Evolutionary conservation across 2,329 filamentous ascomycete species (phyloP), one percentile per base, ranked within the genome.

Genomic region (Colletotrichum falcatum): DNA sequence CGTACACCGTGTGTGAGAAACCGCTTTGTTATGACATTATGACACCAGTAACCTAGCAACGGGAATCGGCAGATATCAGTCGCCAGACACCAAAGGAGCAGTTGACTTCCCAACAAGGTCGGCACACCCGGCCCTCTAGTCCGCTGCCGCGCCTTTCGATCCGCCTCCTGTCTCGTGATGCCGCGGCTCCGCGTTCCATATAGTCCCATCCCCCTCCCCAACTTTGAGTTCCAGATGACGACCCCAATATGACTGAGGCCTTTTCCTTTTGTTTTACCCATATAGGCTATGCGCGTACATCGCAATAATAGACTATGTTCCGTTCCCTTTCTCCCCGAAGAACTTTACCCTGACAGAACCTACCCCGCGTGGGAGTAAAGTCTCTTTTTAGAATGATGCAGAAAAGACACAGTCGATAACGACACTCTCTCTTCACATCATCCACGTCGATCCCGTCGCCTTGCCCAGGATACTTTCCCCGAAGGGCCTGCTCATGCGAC

Each of bases 121-220:
- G 30, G 26, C n/a, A 53, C 28, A 18, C 42, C 48, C 20, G 23
- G 20, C 54, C 18, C 37, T 39, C n/a, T 23, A 48, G 30, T 7
- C 20, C n/a, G 37, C 54, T 55, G 39, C 65, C 46, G 55, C 48
- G 37, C 37, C n/a, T n/a, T n/a, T n/a, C n/a, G n/a, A n/a, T n/a
- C n/a, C n/a, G n/a, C n/a, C 23, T 23, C 56, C 56, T 33, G 28
- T 18, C 58, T 64, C 42, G 64, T 70, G 68, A 70, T 68, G 53
- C 68, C 68, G 68, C 68, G 68, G 68, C 59, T 16, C n/a, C n/a
- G 8, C 3, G 18, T 14, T 23, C 18, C 28, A 61, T 2, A 44
- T 37, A 37, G 2, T 35, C 9, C 30, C 63, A 8, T 46, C 5
- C n/a, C 44, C 23, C 14, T 18, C n/a, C 42, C 18, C 61, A 23